Base-by-base conservation (phyloP, 352 stramenopile genomes). In the Phytophthora podocarpi region DNA sequence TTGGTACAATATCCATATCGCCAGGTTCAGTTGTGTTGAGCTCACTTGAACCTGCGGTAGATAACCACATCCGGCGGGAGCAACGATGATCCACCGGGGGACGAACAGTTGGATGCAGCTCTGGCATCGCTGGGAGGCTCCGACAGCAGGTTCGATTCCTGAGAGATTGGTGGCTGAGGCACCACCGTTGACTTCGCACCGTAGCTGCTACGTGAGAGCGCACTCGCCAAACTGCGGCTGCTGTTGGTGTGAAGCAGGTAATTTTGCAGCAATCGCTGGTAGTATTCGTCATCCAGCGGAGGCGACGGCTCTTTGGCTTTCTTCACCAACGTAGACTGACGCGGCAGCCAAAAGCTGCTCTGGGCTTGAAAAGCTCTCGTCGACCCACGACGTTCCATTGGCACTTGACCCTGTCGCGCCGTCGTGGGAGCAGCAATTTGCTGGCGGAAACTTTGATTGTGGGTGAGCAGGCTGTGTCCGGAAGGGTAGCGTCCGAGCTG, bases 211-310 rank as follows among this genome's bases (percentile, higher is more conserved):
- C 72, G 66, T 5, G 77, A 85, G 9, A 85, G 53, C n/a, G 58
- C 66, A 41, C 67, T 72, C 5, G 43, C 52, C 24, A 79, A 72
- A 49, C 75, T 82, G 21, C 72, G 39, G 16, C 55, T 78, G 61
- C 77, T 85, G 46, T 76, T 83, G 31, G 77, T 78, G 61, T 81
- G 79, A 37, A 76, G 72, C 39, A 91, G 46, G 45, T 89, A 85
- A 20, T 74, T 80, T 36, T 87, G 74, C 37, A 91, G 63, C 41
- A 81, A 34, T 18, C 73, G 72, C 39, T 89, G 74, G 59, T 91
- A 91, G 54, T 91, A 90, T 27, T 87, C 82, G n/a, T 90, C 82
- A 15, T 86, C 76, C 5, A 72, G 72, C n/a, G 39, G 43, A 23
- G 48, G 46, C 8, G 40, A 27, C 26, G 53, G 18, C 15, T 71